phyloP scores from a whole-genome alignment of 2,329 filamentous ascomycete genomes.

The Calonectria naviculata region DNA sequence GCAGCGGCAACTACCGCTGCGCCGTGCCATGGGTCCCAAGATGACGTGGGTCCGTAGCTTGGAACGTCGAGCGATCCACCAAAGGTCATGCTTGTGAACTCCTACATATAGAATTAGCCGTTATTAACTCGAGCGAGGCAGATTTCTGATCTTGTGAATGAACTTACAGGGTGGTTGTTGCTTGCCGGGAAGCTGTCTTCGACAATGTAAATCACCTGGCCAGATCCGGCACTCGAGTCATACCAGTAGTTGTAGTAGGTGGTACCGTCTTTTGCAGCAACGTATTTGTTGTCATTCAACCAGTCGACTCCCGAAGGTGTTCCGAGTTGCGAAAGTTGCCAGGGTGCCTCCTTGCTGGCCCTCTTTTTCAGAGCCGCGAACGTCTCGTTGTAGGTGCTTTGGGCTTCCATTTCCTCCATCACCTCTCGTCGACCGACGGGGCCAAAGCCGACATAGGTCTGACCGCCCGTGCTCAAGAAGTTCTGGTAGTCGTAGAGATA shows the following conservation, averaged over 20 bases:
- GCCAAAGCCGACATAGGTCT: background rate
- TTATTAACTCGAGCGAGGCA: background rate
- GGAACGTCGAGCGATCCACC: background rate
- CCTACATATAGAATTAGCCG: background rate
- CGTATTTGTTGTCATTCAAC: background rate
- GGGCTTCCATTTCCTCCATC: background rate
- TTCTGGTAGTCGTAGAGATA: conserved; percentile 11
- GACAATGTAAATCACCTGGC: background rate
- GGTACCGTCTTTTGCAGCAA: background rate
- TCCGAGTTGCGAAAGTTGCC: background rate
- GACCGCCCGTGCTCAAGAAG: background rate
- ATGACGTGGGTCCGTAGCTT: background rate
- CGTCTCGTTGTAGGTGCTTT: background rate
- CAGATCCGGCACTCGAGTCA: background rate
- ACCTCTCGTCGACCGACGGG: background rate
- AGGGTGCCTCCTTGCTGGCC: background rate
- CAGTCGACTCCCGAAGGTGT: background rate
- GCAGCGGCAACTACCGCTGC: background rate
- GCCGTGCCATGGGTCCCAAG: background rate
- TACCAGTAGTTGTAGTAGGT: background rate
- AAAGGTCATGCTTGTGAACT: background rate
- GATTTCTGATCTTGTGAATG: no score
- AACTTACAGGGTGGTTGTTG: background rate
- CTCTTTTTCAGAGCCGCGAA: background rate
- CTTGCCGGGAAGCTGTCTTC: background rate